Evolutionary conservation across 2,329 filamentous ascomycete genomes (phyloP).

Genomic region (Venturia pyrina): DNA sequence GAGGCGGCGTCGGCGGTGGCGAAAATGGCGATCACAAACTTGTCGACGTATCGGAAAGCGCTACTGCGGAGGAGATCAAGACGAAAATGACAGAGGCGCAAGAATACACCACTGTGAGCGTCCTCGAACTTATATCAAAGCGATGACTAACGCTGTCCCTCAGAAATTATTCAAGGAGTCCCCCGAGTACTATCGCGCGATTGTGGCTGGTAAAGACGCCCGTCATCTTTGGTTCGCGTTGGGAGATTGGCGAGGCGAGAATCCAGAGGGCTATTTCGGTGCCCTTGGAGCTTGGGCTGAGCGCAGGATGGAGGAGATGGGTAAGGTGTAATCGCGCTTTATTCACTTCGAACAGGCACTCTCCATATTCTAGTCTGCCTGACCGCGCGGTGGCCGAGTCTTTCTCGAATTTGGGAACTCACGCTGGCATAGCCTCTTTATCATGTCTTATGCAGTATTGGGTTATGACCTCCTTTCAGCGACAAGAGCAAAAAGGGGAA

Average conservation of each 20-base stretch:
- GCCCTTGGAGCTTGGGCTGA: background rate
- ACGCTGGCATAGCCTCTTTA: too few relatives aligned
- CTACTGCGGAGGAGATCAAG: background rate
- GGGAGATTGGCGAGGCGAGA: background rate
- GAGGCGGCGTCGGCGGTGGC: background rate
- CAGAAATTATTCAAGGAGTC: background rate
- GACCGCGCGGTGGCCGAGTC: too few relatives aligned
- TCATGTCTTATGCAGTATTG: too few relatives aligned
- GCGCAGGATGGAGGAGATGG: background rate
- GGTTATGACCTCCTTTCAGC: too few relatives aligned
- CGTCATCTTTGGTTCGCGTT: background rate
- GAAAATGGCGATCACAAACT: background rate
- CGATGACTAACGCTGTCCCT: background rate
- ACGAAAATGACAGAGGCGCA: background rate
- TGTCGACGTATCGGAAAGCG: background rate
- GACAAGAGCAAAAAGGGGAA: too few relatives aligned
- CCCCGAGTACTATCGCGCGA: background rate
- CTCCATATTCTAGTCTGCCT: too few relatives aligned
- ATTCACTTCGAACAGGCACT: too few relatives aligned
- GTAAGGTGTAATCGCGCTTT: too few relatives aligned
- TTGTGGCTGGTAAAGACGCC: background rate
- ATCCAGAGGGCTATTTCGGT: background rate
- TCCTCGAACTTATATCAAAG: background rate
- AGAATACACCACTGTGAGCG: background rate
- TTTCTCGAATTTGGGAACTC: too few relatives aligned